A percentile compares a stretch with the other conserved stretches of the same genome.
These are phyloP conservation scores for Cercophora sp. DNA, from an alignment of 495 filamentous ascomycete genomes.

Conservation along the genomic window DNA sequence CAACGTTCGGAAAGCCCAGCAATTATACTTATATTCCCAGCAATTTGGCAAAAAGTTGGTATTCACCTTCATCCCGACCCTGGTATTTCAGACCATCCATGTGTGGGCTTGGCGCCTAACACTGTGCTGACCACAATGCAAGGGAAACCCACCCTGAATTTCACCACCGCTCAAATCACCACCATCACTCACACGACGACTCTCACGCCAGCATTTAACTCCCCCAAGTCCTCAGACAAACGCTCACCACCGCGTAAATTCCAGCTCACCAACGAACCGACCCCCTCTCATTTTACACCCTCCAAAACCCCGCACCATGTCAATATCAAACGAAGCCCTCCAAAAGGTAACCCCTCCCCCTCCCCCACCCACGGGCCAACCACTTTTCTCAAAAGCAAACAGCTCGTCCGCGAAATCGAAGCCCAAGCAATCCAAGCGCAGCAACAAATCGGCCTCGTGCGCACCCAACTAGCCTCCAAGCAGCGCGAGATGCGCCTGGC, in stretches of 20 bases:
- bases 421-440: conserved; percentile 79
- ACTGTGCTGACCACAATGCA: background rate
- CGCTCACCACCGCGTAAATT: no score
- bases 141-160: background rate
- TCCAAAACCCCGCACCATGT: no score
- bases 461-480: conserved; percentile 78
- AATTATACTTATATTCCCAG: no score
- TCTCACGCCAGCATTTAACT: no score
- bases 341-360: conserved; percentile 65
- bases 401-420: conserved; percentile 95
- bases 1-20: no score
- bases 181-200: no score
- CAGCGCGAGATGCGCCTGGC: conserved; percentile 85
- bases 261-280: no score
- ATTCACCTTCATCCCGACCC: no score
- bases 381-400: background rate
- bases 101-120: background rate
- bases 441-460: conserved; percentile 86
- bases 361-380: background rate
- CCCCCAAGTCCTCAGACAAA: no score
- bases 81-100: no score
- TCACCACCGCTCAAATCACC: background rate
- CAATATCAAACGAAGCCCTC: conserved; percentile 91
- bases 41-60: no score
- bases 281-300: no score